These are phyloP conservation scores for Nicotiana knightiana DNA, from an alignment of 257 asterid species.

Conservation along the genomic window DNA sequence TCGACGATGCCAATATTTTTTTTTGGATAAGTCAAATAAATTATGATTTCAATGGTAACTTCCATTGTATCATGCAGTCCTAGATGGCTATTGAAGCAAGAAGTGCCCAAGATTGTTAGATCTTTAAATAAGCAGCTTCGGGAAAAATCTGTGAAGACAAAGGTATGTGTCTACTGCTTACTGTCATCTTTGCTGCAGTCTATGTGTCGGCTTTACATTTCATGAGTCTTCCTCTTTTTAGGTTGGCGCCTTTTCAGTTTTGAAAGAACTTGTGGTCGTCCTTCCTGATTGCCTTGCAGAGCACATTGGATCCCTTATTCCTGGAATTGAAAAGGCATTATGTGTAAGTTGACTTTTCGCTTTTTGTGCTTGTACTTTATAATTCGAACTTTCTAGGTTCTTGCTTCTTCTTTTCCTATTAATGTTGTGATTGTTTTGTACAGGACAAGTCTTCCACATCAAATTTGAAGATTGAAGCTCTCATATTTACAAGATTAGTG, in stretches of 20 bases:
- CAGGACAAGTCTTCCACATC: constrained; percentile 99
- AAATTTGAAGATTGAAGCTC: constrained; percentile 95
- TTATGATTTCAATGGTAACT: not conserved
- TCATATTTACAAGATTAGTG: constrained; percentile 89
- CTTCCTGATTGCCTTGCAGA: constrained; percentile 99
- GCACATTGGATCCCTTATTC: constrained; percentile 92
- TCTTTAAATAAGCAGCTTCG: constrained; percentile 89
- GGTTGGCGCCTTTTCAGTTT: constrained; percentile 97
- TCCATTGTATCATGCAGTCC: constrained; percentile 48
- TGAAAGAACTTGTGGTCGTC: constrained; percentile 88
- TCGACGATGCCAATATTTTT: not conserved
- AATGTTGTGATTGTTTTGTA: constrained; percentile 14
- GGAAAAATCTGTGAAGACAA: constrained; percentile 92
- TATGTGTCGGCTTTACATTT: constrained; percentile 6
- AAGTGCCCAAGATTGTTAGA: constrained; percentile 92
- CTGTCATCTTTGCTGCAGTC: not conserved
- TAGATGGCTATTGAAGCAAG: constrained; percentile 90
- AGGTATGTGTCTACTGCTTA: constrained; percentile 38
- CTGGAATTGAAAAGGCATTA: constrained; percentile 94
- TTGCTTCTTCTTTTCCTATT: constrained; percentile 9
- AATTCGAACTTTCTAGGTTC: not conserved
- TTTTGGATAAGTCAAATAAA: not conserved
- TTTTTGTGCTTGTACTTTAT: constrained; percentile 5
- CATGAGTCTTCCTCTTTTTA: constrained; percentile 24
- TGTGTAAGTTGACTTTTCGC: constrained; percentile 51